Conservation (phyloP, 768 basidiomycete genomes). For the Scleroderma citrinum region DNA sequence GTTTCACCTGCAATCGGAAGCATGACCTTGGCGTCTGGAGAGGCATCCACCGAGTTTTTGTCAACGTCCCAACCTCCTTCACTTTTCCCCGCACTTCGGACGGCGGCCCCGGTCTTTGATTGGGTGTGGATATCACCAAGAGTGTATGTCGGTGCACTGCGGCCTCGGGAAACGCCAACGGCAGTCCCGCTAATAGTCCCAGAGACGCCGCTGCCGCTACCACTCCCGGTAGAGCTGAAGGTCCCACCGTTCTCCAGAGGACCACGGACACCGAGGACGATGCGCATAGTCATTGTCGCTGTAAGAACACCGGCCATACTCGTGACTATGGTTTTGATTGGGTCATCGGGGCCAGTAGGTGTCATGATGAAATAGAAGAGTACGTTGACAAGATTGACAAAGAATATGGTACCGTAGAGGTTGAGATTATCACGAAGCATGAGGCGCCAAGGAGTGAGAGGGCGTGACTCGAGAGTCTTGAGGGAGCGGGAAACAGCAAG, state of each 20-base stretch:
- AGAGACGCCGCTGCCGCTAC: slow-evolving; percentile 42
- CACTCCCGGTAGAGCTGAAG: slow-evolving; percentile 52
- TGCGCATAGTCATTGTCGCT: slow-evolving; percentile 82
- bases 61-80: slow-evolving; percentile 35
- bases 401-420: slow-evolving; percentile 74
- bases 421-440: slow-evolving; percentile 89
- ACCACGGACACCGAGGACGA: slow-evolving; percentile 80
- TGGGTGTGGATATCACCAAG: slow-evolving; percentile 48
- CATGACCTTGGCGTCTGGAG: slow-evolving; percentile 30
- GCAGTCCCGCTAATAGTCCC: slow-evolving; percentile 30
- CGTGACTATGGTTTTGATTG: slow-evolving; percentile 78
- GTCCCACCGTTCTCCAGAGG: slow-evolving; percentile 63
- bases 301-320: slow-evolving; percentile 85
- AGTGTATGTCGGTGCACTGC: slow-evolving; percentile 27
- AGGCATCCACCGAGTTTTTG: slow-evolving; percentile 35
- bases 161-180: slow-evolving; percentile 22
- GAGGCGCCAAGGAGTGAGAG: slow-evolving; percentile 68
- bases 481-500: slow-evolving; percentile 21
- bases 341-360: slow-evolving; percentile 54
- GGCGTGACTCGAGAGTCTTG: slow-evolving; percentile 34
- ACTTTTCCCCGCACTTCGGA: slow-evolving; percentile 28
- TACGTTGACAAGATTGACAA: slow-evolving; percentile 78
- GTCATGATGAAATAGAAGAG: slow-evolving; percentile 83
- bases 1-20: slow-evolving; percentile 31
- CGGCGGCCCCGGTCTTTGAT: slow-evolving; percentile 44